A percentile compares a stretch with the other conserved stretches of the same genome.
phyloP scores from a whole-genome alignment of 805 yeast species.

The Saccharomycopsis vini region DNA sequence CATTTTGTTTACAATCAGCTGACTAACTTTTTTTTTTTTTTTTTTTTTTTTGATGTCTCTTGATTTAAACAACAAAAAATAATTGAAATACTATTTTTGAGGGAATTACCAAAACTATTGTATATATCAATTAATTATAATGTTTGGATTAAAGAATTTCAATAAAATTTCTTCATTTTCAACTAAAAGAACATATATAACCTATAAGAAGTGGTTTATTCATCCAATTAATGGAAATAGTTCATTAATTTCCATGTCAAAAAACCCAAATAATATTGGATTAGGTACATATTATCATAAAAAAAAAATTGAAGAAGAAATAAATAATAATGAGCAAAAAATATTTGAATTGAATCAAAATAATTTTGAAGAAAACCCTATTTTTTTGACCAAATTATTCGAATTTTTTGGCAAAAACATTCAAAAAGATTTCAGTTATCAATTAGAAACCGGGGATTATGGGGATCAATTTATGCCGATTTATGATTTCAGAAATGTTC shows the following conservation, averaged over 20 bases:
- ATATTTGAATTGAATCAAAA: conserved; percentile 1
- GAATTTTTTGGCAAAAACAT: conserved; percentile 22
- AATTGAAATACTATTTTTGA: too few species aligned
- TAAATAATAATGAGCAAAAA: background rate
- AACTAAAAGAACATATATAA: background rate
- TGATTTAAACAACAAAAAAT: too few species aligned
- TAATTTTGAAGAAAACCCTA: conserved; percentile 24
- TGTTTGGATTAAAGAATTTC: too few species aligned
- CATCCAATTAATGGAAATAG: conserved; percentile 6
- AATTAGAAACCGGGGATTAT: conserved; percentile 46
- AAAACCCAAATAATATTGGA: conserved; percentile 2
- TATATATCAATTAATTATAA: too few species aligned
- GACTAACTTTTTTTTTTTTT: too few species aligned
- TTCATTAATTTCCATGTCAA: conserved; percentile 5
- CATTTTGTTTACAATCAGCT: too few species aligned
- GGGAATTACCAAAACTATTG: too few species aligned
- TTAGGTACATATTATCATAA: conserved; percentile 2
- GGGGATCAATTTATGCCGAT: conserved; percentile 55
- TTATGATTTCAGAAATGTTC: conserved; percentile 58
- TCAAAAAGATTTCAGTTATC: conserved; percentile 42
- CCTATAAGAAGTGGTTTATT: conserved; percentile 10
- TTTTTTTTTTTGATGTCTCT: too few species aligned
- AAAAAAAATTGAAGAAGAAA: background rate
- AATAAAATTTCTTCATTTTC: too few species aligned
- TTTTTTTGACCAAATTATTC: conserved; percentile 23